phyloP scores from a whole-genome alignment of 2,329 filamentous ascomycete species.

The Apiospora sp. region DNA sequence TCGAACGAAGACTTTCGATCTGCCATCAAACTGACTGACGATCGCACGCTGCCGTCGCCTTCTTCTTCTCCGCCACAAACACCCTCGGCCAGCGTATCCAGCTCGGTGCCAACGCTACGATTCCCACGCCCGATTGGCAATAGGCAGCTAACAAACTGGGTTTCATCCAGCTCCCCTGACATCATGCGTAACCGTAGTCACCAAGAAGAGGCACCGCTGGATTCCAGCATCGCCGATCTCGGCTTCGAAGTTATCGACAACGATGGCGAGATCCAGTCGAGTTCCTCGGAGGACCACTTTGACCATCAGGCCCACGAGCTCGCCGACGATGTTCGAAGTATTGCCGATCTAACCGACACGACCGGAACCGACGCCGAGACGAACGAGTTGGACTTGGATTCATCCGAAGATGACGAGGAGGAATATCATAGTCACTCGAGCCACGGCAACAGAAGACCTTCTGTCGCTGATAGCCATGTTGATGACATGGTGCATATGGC shows the following conservation, averaged over 20 bases:
- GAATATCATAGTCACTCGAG: slow-evolving; percentile 30
- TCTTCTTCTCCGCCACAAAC: background rate
- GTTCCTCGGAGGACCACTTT: slow-evolving; percentile 57
- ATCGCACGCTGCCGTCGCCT: background rate
- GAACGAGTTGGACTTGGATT: slow-evolving; percentile 52
- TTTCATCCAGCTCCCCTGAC: slow-evolving; percentile 64
- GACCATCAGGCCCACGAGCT: slow-evolving; percentile 53
- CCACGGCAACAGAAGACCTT: slow-evolving; percentile 29
- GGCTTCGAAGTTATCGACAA: slow-evolving; percentile 65
- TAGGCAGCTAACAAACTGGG: slow-evolving; percentile 64
- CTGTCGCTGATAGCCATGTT: slow-evolving; percentile 28
- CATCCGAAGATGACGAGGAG: slow-evolving; percentile 41
- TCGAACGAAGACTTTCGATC: slow-evolving; percentile 30
- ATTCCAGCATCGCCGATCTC: slow-evolving; percentile 62
- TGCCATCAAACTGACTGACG: slow-evolving; percentile 38
- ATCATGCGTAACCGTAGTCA: slow-evolving; percentile 58
- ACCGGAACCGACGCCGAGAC: slow-evolving; percentile 57
- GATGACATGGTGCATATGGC: slow-evolving; percentile 37
- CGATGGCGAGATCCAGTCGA: slow-evolving; percentile 62
- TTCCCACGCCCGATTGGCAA: slow-evolving; percentile 66
- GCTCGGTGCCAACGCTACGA: slow-evolving; percentile 58
- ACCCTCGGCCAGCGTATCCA: slow-evolving; percentile 31
- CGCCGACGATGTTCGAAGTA: slow-evolving; percentile 57
- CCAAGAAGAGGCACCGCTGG: slow-evolving; percentile 47
- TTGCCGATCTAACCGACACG: slow-evolving; percentile 45